Base-by-base conservation (phyloP, 345 rosid genomes). In the Dimocarpus longan region DNA sequence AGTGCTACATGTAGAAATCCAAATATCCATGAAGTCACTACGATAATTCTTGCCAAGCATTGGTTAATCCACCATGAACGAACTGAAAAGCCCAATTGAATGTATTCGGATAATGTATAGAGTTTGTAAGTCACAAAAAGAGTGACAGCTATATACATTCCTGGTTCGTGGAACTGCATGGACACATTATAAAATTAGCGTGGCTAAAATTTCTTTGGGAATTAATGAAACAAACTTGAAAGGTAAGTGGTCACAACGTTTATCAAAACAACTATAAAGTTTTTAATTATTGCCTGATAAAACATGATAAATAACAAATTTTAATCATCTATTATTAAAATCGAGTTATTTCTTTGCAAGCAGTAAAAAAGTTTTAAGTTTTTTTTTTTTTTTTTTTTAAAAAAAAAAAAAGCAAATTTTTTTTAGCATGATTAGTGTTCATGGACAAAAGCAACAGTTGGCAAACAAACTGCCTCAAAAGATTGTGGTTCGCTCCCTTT, bases 41-140 rank as follows among this genome's bases (percentile, higher is more conserved):
- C 16, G 50, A 26, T 70, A n/a, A 88, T 84, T 70, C 83, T 80
- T 42, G 60, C 68, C 85, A 82, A 86, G 22, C 75, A 75, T 13
- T 71, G 80, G 73, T 73, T 80, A 68, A 83, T 83, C 90, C 88
- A 89, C 91, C 93, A 91, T 22, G 85, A 80, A 8, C 80, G 74
- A 2, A 85, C 46, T 0, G 93, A 80, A 42, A 87, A 21, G 48
- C 88, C 90, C 5, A 16, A 15, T 54, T 50, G 18, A 5, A 84
- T 48, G 74, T 83, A 84, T 69, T 91, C 90, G 0, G 75, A 60
- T 10, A 88, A 54, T 13, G 84, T 80, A 26, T 81, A 81, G 2
- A 81, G 0, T 43, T 67, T 68, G 83, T 84, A 87, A 2, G 71
- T 32, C 65, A 74, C 50, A 37, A 81, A 77, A 46, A 84, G 65